A percentile compares a stretch with the other conserved stretches of the same genome.
Evolutionary conservation across 139 green algal species (phyloP).

Genomic region (Eudorina sp.): DNA sequence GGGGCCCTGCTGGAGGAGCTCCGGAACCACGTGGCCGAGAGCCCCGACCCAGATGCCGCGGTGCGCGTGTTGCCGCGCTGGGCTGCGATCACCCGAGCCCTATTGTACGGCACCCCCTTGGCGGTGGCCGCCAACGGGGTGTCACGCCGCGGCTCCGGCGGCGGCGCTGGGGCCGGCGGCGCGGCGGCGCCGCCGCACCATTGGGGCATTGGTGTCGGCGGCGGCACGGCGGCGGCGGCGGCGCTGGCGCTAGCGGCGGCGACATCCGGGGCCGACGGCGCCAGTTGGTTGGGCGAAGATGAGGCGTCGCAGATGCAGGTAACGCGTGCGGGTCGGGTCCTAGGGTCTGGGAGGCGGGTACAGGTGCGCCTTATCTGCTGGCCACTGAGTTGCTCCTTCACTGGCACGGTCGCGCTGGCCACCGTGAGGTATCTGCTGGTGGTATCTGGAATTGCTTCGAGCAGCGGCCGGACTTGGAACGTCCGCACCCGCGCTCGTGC

Average conservation of each 20-base stretch:
- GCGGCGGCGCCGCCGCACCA: background rate
- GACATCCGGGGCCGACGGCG: too few species aligned
- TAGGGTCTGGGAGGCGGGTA: too few species aligned
- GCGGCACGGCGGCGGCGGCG: background rate
- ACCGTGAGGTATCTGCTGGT: too few species aligned
- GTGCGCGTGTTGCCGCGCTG: constrained; percentile 2
- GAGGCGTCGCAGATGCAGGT: constrained; percentile 36
- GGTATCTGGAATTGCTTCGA: too few species aligned
- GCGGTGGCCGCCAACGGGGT: too few species aligned
- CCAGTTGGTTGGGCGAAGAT: constrained; percentile 32
- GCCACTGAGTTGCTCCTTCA: too few species aligned
- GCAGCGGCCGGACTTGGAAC: too few species aligned
- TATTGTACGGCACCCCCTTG: background rate
- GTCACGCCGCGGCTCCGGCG: too few species aligned
- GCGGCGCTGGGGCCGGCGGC: background rate
- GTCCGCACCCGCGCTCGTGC: too few species aligned
- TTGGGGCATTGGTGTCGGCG: background rate
- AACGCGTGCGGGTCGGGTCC: too few species aligned
- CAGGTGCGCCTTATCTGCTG: too few species aligned
- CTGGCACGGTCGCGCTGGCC: too few species aligned
- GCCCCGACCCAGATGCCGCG: constrained; percentile 13
- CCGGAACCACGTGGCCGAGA: background rate
- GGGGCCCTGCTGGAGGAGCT: constrained; percentile 33
- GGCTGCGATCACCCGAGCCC: background rate
- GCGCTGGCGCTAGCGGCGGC: background rate